A percentile compares a stretch with the other conserved stretches of the same genome.
Evolutionary conservation across 2,329 filamentous ascomycete species (phyloP).

Genomic region (Moelleriella libera): DNA sequence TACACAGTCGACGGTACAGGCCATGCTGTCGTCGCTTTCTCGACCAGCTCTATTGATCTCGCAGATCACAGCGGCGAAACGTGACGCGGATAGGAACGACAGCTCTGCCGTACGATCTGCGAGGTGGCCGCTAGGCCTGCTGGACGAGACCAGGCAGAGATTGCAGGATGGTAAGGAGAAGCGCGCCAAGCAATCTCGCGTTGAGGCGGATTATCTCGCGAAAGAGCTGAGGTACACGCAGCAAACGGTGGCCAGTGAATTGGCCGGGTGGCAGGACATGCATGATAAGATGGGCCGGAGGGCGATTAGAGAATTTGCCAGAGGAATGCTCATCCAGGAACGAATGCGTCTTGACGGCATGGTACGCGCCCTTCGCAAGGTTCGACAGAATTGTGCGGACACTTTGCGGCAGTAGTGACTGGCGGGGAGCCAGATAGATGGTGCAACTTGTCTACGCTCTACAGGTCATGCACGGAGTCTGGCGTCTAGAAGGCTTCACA

Average conservation of each 20-base stretch:
- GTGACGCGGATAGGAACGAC: constrained; percentile 64
- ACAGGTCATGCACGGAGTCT: too few relatives aligned
- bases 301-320: constrained; percentile 64
- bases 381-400: constrained; percentile 12
- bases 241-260: constrained; percentile 78
- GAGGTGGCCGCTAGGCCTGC: constrained; percentile 64
- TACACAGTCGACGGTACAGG: constrained; percentile 71
- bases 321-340: constrained; percentile 67
- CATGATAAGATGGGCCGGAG: constrained; percentile 63
- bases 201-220: constrained; percentile 60
- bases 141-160: constrained; percentile 78
- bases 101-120: constrained; percentile 60
- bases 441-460: too few relatives aligned
- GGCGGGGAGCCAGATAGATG: too few relatives aligned
- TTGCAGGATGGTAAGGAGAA: constrained; percentile 75
- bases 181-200: constrained; percentile 54
- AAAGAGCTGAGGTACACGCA: constrained; percentile 83
- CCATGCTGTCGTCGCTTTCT: constrained; percentile 65
- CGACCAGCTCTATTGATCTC: constrained; percentile 67
- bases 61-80: constrained; percentile 59
- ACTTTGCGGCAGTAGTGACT: background rate
- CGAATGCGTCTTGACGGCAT: constrained; percentile 67
- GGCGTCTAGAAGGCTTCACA: too few relatives aligned
- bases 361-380: constrained; percentile 58
- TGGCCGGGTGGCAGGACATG: constrained; percentile 89